These are phyloP conservation scores for Kurtzmaniella cleridarum DNA, from an alignment of 805 yeast genomes.

Conservation along the genomic window DNA sequence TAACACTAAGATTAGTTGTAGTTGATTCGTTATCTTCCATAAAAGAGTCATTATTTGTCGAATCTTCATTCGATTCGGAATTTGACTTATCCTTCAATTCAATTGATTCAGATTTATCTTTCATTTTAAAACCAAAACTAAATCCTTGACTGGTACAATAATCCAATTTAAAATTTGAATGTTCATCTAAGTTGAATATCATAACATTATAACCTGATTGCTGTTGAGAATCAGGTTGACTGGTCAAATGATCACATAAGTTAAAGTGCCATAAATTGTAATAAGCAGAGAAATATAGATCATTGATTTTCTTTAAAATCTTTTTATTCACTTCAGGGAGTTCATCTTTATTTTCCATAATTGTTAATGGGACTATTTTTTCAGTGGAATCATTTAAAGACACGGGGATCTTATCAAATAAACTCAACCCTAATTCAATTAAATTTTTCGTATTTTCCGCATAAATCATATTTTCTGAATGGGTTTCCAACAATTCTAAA, in stretches of 20 bases:
- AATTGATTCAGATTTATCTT: slow-evolving; percentile 7
- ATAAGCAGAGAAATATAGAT: slow-evolving; percentile 57
- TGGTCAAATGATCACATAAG: slow-evolving; percentile 47
- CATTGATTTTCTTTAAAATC: slow-evolving; percentile 48
- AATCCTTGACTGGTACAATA: slow-evolving; percentile 55
- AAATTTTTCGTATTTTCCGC: slow-evolving; percentile 37
- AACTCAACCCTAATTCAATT: slow-evolving; percentile 51
- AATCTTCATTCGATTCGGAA: no score
- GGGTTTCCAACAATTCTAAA: slow-evolving; percentile 32
- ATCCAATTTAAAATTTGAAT: slow-evolving; percentile 45
- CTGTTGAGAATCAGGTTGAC: slow-evolving; percentile 6
- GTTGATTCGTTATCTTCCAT: no score
- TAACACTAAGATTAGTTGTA: no score
- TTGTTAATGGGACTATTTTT: slow-evolving; percentile 37
- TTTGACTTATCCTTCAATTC: no score
- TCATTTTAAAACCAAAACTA: slow-evolving; percentile 47
- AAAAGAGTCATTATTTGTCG: no score
- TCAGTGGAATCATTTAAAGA: slow-evolving; percentile 32
- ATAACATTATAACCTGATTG: slow-evolving; percentile 33
- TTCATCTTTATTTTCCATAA: slow-evolving; percentile 23
- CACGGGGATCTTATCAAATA: slow-evolving; percentile 60
- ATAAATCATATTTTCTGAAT: slow-evolving; percentile 14
- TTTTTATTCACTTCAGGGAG: slow-evolving; percentile 24
- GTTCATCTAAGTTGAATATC: slow-evolving; percentile 37
- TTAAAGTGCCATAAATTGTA: slow-evolving; percentile 77